These are phyloP conservation scores for Termitomyces sp. DNA, from an alignment of 768 basidiomycete genomes.

Conservation along the genomic window DNA sequence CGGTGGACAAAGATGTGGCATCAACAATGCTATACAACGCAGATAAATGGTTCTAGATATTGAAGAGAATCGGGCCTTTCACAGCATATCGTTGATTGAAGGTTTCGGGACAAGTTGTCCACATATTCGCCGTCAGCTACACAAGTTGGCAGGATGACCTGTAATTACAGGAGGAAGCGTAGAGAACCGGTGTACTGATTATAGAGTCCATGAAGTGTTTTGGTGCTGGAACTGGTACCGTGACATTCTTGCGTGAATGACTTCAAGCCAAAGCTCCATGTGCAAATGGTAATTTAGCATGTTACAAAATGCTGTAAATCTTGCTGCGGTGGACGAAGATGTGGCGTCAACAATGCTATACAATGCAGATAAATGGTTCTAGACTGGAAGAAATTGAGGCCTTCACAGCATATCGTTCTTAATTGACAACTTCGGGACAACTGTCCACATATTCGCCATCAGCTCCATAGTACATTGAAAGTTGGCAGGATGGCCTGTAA, in stretches of 20 bases:
- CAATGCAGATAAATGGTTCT: neutral
- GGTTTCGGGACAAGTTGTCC: too few species aligned
- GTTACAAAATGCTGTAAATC: too few species aligned
- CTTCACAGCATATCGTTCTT: neutral
- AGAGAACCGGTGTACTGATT: neutral
- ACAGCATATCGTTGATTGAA: neutral
- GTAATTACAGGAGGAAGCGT: neutral
- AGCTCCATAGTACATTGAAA: neutral
- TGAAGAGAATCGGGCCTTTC: neutral
- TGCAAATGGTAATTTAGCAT: too few species aligned
- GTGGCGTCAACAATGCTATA: neutral
- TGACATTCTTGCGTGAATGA: neutral
- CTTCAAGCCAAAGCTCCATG: neutral
- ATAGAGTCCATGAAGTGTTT: too few species aligned
- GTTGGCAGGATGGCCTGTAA: neutral
- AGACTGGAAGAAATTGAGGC: neutral
- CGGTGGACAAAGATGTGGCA: neutral
- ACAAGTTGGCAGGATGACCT: neutral
- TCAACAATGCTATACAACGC: neutral
- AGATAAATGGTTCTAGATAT: neutral
- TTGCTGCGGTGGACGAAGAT: neutral
- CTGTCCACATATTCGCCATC: neutral
- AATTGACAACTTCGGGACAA: too few species aligned
- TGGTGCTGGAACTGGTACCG: neutral
- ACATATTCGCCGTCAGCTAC: neutral